These are phyloP conservation scores for Edaphochlamys debaryana DNA, from an alignment of 139 green algal species.

Conservation along the genomic window DNA sequence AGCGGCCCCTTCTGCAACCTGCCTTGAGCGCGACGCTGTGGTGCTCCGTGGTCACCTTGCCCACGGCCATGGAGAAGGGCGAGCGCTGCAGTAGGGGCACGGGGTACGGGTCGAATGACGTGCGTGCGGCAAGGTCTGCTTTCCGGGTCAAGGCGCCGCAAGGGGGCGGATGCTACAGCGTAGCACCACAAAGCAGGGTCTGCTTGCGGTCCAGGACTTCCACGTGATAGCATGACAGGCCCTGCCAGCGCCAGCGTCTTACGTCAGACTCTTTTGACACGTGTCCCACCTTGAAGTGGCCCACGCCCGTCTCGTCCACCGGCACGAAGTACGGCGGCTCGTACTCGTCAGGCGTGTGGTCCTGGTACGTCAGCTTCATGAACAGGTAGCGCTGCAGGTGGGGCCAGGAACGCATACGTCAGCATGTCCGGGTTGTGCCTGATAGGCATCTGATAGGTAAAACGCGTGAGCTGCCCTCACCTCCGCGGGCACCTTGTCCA, in stretches of 20 bases:
- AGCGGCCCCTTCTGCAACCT: too few relatives aligned
- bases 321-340: conserved; percentile 81
- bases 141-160: too few relatives aligned
- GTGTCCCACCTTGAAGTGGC: conserved; percentile 67
- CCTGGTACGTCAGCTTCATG: conserved; percentile 85
- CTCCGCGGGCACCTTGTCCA: conserved; percentile 79
- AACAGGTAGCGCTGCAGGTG: conserved; percentile 78
- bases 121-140: too few relatives aligned
- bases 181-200: too few relatives aligned
- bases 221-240: too few relatives aligned
- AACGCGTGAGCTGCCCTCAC: too few relatives aligned
- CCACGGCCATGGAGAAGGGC: conserved; percentile 64
- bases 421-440: neutral
- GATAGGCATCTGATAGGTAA: neutral
- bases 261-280: too few relatives aligned
- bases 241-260: too few relatives aligned
- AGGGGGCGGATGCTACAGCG: too few relatives aligned
- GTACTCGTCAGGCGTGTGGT: conserved; percentile 81
- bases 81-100: neutral
- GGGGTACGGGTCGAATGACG: too few relatives aligned
- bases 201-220: too few relatives aligned
- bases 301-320: conserved; percentile 46
- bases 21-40: conserved; percentile 63
- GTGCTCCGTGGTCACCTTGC: conserved; percentile 67
- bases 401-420: too few relatives aligned